phyloP scores from a whole-genome alignment of 1,284 basidiomycete genomes.

The Ceratobasidium sp. region DNA sequence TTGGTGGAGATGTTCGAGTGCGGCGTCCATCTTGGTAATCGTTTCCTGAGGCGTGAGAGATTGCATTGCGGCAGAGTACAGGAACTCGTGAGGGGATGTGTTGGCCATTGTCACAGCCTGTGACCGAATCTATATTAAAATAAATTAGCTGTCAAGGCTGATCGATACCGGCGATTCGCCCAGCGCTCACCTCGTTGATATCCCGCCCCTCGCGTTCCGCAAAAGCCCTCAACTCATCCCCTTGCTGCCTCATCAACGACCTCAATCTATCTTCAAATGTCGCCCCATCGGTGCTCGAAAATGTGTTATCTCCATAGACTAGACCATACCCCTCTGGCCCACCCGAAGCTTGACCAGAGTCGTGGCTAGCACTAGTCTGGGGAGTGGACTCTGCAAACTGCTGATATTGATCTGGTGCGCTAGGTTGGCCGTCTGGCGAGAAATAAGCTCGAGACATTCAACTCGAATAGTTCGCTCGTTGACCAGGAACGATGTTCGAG shows the following conservation, averaged over 20 bases:
- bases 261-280: conserved; percentile 34
- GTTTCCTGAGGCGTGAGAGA: conserved; percentile 33
- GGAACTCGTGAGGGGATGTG: conserved; percentile 39
- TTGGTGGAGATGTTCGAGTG: conserved; percentile 43
- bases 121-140: conserved; percentile 39
- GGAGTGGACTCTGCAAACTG: conserved; percentile 31
- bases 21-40: conserved; percentile 41
- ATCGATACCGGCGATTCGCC: too few relatives aligned
- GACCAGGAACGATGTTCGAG: neutral
- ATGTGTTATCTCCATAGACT: conserved; percentile 17
- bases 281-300: conserved; percentile 21
- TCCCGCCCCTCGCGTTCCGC: conserved; percentile 39
- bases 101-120: conserved; percentile 37
- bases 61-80: conserved; percentile 30
- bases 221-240: conserved; percentile 43
- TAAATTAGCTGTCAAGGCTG: neutral
- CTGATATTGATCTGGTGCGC: conserved; percentile 37
- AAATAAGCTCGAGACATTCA: conserved; percentile 37
- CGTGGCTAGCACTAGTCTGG: conserved; percentile 26
- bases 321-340: conserved; percentile 37
- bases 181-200: conserved; percentile 39
- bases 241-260: conserved; percentile 38
- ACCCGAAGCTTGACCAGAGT: conserved; percentile 4
- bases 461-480: neutral
- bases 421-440: conserved; percentile 17